Evolutionary conservation across 2,329 filamentous ascomycete genomes (phyloP).

Genomic region (Claviceps maximensis): DNA sequence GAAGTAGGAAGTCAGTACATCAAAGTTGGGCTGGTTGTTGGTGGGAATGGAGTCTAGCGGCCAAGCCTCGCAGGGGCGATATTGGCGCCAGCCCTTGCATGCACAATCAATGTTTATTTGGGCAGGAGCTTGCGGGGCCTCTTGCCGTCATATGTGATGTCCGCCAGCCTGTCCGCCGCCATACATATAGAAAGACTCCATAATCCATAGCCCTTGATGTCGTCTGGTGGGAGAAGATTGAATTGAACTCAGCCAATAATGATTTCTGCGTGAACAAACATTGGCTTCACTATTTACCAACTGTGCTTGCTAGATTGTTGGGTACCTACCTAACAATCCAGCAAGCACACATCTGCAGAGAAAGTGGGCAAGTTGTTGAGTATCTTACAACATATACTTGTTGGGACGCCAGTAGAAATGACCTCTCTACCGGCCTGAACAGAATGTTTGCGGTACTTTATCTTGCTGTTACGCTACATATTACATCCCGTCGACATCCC

Average conservation of each 20-base stretch:
- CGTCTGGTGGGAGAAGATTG: too few relatives aligned
- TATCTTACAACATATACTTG: too few relatives aligned
- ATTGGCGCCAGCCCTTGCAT: not conserved
- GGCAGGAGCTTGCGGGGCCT: not conserved
- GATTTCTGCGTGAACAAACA: not conserved
- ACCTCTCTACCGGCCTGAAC: not conserved
- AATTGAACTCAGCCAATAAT: not conserved
- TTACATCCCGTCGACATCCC: not conserved
- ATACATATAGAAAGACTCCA: too few relatives aligned
- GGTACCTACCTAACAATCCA: too few relatives aligned
- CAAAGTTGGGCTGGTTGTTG: not conserved
- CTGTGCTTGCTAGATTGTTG: too few relatives aligned
- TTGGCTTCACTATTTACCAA: not conserved
- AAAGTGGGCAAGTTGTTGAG: too few relatives aligned
- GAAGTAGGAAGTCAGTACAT: too few relatives aligned
- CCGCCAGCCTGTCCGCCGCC: too few relatives aligned
- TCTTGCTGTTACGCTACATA: not conserved
- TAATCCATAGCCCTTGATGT: too few relatives aligned
- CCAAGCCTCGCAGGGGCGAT: not conserved
- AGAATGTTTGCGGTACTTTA: not conserved
- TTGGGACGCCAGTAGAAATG: not conserved
- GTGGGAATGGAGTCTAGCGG: not conserved
- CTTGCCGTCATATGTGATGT: not conserved
- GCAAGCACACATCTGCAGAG: too few relatives aligned
- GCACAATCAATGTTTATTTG: not conserved